Conservation (phyloP, 495 filamentous ascomycete species). For the Aspergillus panamensis region DNA sequence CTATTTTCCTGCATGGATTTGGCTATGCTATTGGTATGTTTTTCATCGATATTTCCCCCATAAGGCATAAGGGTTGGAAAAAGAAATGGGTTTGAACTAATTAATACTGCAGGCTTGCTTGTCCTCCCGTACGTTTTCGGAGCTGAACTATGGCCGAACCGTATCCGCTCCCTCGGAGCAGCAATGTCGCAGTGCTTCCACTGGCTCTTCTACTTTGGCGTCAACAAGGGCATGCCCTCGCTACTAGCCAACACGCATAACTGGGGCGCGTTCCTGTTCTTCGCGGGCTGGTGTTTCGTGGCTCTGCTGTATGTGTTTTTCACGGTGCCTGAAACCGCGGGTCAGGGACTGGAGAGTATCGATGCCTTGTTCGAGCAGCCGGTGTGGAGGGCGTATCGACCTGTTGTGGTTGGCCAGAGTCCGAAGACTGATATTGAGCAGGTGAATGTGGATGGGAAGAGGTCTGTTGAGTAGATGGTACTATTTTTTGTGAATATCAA, state of each 20-base stretch:
- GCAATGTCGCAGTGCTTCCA: slow-evolving; percentile 18
- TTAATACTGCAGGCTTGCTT: slow-evolving; percentile 12
- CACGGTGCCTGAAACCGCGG: slow-evolving; percentile 29
- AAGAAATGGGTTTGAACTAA: background rate
- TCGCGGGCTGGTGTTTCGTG: slow-evolving; percentile 18
- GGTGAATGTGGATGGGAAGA: no score
- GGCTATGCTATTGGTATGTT: background rate
- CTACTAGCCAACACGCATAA: slow-evolving; percentile 13
- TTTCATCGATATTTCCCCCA: no score
- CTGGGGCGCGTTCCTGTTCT: slow-evolving; percentile 27
- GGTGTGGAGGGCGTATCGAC: background rate
- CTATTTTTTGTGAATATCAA: no score
- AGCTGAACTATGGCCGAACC: slow-evolving; percentile 24
- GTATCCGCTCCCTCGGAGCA: slow-evolving; percentile 25
- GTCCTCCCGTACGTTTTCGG: slow-evolving; percentile 24
- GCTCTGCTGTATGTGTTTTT: slow-evolving; percentile 21
- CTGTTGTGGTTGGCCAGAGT: no score
- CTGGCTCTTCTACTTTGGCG: slow-evolving; percentile 20
- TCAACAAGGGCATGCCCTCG: slow-evolving; percentile 16
- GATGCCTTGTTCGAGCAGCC: background rate
- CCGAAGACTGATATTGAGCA: no score
- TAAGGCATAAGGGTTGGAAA: no score
- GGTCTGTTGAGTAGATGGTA: no score
- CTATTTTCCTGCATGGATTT: slow-evolving; percentile 19
- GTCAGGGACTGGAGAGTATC: slow-evolving; percentile 19